These are phyloP conservation scores for Cytospora leucostoma DNA, from an alignment of 2,329 filamentous ascomycete genomes.

Conservation along the genomic window DNA sequence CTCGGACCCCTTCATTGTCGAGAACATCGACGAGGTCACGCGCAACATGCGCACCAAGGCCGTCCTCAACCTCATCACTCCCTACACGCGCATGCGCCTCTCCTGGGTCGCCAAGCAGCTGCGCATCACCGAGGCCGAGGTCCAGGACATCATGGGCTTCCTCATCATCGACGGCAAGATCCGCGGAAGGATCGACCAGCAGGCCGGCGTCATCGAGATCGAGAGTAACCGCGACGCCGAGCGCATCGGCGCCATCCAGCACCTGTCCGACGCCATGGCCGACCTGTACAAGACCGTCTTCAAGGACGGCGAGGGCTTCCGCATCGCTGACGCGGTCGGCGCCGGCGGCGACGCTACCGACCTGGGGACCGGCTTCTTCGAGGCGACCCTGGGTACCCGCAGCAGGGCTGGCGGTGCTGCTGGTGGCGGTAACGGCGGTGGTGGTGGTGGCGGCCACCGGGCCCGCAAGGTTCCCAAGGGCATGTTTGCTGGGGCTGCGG, in stretches of 20 bases:
- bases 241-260: constrained; percentile 70
- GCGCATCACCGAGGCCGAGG: constrained; percentile 80
- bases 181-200: constrained; percentile 85
- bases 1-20: constrained; percentile 91
- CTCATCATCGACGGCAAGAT: constrained; percentile 90
- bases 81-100: constrained; percentile 90
- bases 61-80: constrained; percentile 87
- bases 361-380: constrained; percentile 18
- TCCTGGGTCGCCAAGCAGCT: constrained; percentile 86
- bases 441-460: background rate
- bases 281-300: constrained; percentile 72
- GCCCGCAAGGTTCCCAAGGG: constrained; percentile 11
- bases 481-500: constrained; percentile 7
- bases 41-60: constrained; percentile 98
- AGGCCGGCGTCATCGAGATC: constrained; percentile 80
- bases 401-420: constrained; percentile 4
- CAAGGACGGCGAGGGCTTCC: constrained; percentile 74
- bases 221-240: constrained; percentile 72
- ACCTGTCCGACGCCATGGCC: constrained; percentile 71
- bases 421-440: background rate
- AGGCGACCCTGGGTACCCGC: background rate
- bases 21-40: constrained; percentile 98
- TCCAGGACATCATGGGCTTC: constrained; percentile 93
- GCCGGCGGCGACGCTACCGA: constrained; percentile 26
- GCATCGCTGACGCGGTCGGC: constrained; percentile 33